phyloP scores from a whole-genome alignment of 768 basidiomycete genomes.

The Leccinum broughii region DNA sequence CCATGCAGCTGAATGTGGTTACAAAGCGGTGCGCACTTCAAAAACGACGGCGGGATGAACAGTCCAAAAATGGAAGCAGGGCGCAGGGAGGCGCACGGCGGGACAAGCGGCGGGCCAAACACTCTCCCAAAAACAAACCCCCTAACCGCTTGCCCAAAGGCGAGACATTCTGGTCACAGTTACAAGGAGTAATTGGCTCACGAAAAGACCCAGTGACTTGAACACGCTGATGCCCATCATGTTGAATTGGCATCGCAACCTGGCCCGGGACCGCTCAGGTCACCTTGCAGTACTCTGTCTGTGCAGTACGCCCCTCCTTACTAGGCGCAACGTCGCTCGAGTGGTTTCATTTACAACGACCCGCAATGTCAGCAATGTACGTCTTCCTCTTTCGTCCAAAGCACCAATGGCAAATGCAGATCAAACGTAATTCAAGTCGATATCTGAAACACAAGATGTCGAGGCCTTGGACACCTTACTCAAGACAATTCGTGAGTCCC shows the following conservation, averaged over 20 bases:
- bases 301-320: too few relatives aligned
- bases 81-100: too few relatives aligned
- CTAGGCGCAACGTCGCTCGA: not conserved
- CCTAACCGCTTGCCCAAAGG: too few relatives aligned
- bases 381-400: not conserved
- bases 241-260: not conserved
- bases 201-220: not conserved
- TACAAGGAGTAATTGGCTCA: too few relatives aligned
- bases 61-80: too few relatives aligned
- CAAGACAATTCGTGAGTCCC: constrained; percentile 54
- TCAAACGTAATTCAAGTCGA: constrained; percentile 22
- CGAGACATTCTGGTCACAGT: too few relatives aligned
- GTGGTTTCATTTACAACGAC: not conserved
- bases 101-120: too few relatives aligned
- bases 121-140: too few relatives aligned
- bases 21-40: too few relatives aligned
- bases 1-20: too few relatives aligned
- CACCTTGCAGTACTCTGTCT: not conserved
- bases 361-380: not conserved
- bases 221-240: not conserved
- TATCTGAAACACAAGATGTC: constrained; percentile 59
- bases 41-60: too few relatives aligned
- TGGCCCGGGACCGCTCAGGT: not conserved
- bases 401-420: not conserved
- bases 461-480: constrained; percentile 57